phyloP scores from a whole-genome alignment of 805 yeast species.

The Candida incommunis region DNA sequence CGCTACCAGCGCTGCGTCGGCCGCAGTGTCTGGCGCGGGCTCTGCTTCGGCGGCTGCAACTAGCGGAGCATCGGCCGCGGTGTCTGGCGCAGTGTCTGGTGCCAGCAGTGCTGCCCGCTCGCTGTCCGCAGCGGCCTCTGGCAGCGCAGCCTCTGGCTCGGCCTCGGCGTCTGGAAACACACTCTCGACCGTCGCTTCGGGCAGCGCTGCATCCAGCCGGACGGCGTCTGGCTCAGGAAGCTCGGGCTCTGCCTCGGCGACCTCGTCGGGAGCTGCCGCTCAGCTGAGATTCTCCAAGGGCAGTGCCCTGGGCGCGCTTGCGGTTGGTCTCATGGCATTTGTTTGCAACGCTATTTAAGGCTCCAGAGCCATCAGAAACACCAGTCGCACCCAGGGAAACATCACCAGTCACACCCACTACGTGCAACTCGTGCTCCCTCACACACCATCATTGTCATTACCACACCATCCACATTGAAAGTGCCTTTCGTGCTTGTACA shows the following conservation, averaged over 20 bases:
- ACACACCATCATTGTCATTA: too few species aligned
- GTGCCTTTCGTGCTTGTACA: too few species aligned
- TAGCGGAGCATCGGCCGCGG: constrained; percentile 10
- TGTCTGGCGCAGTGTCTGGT: constrained; percentile 7
- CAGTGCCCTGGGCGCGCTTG: neutral
- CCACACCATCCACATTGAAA: too few species aligned
- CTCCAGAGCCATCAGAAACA: too few species aligned
- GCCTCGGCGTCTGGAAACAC: constrained; percentile 22
- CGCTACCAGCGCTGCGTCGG: constrained; percentile 6
- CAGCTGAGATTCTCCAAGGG: neutral
- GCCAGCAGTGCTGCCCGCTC: constrained; percentile 6
- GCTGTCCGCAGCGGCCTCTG: constrained; percentile 2
- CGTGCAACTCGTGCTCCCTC: too few species aligned
- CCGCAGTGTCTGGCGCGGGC: constrained; percentile 8
- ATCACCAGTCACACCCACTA: too few species aligned
- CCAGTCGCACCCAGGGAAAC: too few species aligned
- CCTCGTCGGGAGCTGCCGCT: neutral
- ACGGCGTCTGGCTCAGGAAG: neutral
- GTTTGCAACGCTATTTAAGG: neutral
- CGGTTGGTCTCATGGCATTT: neutral
- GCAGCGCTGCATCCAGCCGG: neutral
- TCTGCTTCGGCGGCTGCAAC: constrained; percentile 10
- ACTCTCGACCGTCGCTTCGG: constrained; percentile 4
- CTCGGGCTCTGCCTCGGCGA: neutral
- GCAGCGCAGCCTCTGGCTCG: constrained; percentile 9